Evolutionary conservation across 1,284 basidiomycete species (phyloP), one percentile per base, ranked within the genome.

Genomic region (Neonothopanus nambi): DNA sequence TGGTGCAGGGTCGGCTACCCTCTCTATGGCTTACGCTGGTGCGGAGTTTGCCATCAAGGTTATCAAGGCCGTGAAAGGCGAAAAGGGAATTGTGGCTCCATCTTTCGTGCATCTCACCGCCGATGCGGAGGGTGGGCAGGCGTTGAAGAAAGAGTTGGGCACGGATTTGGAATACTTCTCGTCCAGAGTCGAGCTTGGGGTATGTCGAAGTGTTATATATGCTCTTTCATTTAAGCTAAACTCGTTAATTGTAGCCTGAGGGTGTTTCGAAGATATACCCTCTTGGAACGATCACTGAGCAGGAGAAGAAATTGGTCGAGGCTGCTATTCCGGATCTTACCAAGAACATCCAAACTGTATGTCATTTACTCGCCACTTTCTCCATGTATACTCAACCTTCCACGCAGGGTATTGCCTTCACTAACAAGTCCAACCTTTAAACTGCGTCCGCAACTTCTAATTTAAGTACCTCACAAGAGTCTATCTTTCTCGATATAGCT

Each of bases 11-110:
- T 87, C 84, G 33, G 92, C 93, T 35, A 95, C 92, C 20, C 84
- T 95, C 59, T 92, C 89, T 28, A 95, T 95, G 92, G 92, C 91
- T 50, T 93, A 89, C 75, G 86, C 93, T 58, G 93, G 93, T 67
- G 91, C 91, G 43, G 85, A 92, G 71, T 96, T 95, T 67, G 80
- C 92, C 46, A 70, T 71, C 63, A 87, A 89, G 62, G 75, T 98
- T 63, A 78, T 98, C 66, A 84, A 87, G 53, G 95, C 93, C n/a
- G 58, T 93, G 61, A 86, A 87, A 60, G 95, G 95, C 64, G 92
- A 95, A 77, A 87, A 86, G 70, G 91, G 91, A 57, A 84, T 98
- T 63, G 73, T 91, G 55, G 83, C 87, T 36, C 95, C 95, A 30
- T 89, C 85, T 58, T 98, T 88, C 65, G 91, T 98, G 64, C 82